Conservation (phyloP, 2,329 filamentous ascomycete species). For the Colletotrichum incanum region DNA sequence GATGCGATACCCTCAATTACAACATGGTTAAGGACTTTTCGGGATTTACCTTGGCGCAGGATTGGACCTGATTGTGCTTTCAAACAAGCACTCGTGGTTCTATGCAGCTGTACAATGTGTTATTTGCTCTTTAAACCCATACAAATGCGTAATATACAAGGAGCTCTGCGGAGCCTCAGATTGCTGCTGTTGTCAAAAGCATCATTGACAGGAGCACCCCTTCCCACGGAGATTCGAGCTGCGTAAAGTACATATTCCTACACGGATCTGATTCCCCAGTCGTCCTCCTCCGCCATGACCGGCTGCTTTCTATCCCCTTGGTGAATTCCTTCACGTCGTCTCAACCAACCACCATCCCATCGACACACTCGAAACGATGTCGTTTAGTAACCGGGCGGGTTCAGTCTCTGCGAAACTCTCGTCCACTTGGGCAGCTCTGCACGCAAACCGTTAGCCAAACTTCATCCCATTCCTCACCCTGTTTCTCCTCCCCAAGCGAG, state of each 20-base stretch:
- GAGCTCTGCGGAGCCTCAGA: constrained; percentile 3
- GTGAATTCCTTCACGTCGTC: no score
- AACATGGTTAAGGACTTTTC: constrained; percentile 19
- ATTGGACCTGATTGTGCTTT: constrained; percentile 10
- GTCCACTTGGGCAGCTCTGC: constrained; percentile 93
- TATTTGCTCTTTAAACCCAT: background rate
- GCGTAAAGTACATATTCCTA: constrained; percentile 24
- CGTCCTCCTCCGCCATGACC: background rate
- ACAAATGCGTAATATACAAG: constrained; percentile 35
- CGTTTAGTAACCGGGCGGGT: constrained; percentile 90
- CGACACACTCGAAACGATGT: background rate
- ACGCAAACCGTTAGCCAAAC: constrained; percentile 38
- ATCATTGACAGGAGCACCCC: background rate
- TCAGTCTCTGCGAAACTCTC: constrained; percentile 91
- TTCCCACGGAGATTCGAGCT: background rate
- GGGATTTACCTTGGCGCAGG: background rate
- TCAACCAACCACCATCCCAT: background rate
- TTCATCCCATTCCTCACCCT: background rate
- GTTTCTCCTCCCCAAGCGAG: background rate
- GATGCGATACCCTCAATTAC: constrained; percentile 42
- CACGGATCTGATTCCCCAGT: constrained; percentile 3
- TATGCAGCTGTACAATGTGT: background rate
- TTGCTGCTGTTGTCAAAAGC: background rate
- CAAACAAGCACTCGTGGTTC: background rate
- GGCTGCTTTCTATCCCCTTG: no score